A percentile compares a stretch with the other conserved stretches of the same genome.
These are phyloP conservation scores for Hemileia vastatrix DNA, from an alignment of 1,284 basidiomycete species.

Conservation along the genomic window DNA sequence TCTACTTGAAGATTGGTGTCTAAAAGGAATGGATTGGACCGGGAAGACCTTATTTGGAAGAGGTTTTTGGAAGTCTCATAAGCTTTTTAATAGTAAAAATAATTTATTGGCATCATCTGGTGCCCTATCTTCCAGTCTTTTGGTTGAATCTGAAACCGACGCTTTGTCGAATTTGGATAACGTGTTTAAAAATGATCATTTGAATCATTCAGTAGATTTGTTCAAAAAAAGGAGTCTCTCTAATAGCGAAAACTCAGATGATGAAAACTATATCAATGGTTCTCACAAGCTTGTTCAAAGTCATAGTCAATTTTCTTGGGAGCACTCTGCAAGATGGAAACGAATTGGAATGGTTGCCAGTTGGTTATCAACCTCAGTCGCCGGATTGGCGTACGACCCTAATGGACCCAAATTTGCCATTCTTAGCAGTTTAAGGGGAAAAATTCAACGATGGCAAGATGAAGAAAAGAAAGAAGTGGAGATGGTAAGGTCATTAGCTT, in stretches of 20 bases:
- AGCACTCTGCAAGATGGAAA: slow-evolving; percentile 59
- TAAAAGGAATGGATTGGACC: slow-evolving; percentile 91
- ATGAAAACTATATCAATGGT: no score
- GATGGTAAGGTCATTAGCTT: slow-evolving; percentile 4
- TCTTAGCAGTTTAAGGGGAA: slow-evolving; percentile 48
- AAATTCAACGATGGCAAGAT: slow-evolving; percentile 61
- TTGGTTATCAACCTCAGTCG: slow-evolving; percentile 59
- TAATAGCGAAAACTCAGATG: no score
- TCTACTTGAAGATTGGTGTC: slow-evolving; percentile 86
- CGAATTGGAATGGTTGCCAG: slow-evolving; percentile 64
- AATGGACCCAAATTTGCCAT: slow-evolving; percentile 1
- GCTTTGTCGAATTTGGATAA: slow-evolving; percentile 8
- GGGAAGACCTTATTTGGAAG: slow-evolving; percentile 76
- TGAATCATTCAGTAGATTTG: no score
- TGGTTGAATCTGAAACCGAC: slow-evolving; percentile 15
- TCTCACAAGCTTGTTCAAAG: slow-evolving; percentile 45
- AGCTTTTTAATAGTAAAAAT: neutral
- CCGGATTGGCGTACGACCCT: slow-evolving; percentile 61
- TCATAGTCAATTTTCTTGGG: no score
- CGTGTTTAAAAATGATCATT: no score
- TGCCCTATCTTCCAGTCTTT: neutral
- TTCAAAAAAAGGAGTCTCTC: no score
- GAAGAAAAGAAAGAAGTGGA: slow-evolving; percentile 49
- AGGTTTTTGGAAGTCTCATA: slow-evolving; percentile 63
- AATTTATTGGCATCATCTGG: no score